Conservation (phyloP, 306 rosid species). For the Cucurbita ficifolia region DNA sequence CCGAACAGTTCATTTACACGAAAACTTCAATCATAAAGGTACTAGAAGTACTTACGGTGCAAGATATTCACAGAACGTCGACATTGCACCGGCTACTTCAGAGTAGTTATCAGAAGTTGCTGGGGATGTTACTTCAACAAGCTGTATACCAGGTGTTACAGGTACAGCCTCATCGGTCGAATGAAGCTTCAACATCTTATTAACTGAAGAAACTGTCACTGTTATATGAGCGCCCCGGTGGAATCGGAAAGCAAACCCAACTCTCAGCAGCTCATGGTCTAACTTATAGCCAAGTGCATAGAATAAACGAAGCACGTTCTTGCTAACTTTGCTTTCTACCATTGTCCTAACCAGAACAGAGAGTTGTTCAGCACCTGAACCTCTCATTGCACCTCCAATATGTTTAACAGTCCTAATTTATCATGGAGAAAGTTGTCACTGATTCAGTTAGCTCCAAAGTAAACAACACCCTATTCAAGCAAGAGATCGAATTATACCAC, state of each 20-base stretch:
- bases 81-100: conserved; percentile 57
- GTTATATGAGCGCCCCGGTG: conserved; percentile 57
- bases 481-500: conserved; percentile 30
- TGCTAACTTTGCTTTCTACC: conserved; percentile 86
- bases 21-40: background rate
- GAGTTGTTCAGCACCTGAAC: conserved; percentile 93
- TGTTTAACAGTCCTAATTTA: conserved; percentile 64
- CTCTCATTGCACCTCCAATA: conserved; percentile 88
- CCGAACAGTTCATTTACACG: background rate
- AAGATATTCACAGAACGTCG: conserved; percentile 90
- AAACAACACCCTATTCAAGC: background rate
- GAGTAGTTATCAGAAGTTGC: conserved; percentile 63
- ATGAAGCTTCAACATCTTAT: conserved; percentile 82
- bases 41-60: conserved; percentile 61
- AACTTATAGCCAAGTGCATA: conserved; percentile 77
- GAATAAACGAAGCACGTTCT: conserved; percentile 71
- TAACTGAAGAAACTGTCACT: conserved; percentile 67
- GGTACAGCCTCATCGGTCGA: conserved; percentile 84
- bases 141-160: conserved; percentile 77
- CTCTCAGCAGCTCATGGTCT: conserved; percentile 78
- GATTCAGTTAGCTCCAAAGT: background rate
- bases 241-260: conserved; percentile 69
- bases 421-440: background rate
- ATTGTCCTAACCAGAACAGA: conserved; percentile 74
- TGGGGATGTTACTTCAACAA: conserved; percentile 95